phyloP scores from a whole-genome alignment of 805 yeast genomes.

The Wickerhamomyces queroliae region DNA sequence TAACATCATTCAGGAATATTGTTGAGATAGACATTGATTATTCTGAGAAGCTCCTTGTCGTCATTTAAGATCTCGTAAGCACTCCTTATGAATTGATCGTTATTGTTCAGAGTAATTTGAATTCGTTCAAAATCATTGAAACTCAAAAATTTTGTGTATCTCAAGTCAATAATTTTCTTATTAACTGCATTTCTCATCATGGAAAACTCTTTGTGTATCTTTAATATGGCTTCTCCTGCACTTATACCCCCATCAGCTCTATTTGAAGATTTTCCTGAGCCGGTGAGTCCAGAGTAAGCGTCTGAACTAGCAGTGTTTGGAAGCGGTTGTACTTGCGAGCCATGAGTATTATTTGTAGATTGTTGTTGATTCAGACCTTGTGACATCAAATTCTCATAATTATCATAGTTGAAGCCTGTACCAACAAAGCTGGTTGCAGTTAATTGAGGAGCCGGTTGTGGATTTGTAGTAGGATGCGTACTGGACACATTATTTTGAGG shows the following conservation, averaged over 20 bases:
- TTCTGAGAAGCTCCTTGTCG: constrained; percentile 14
- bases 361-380: constrained; percentile 5
- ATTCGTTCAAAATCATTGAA: constrained; percentile 14
- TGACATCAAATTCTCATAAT: not conserved
- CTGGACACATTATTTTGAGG: too few relatives aligned
- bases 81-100: constrained; percentile 13
- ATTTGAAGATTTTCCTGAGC: not conserved
- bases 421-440: not conserved
- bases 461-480: too few relatives aligned
- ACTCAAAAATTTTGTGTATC: constrained; percentile 11
- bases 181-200: constrained; percentile 15
- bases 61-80: constrained; percentile 17
- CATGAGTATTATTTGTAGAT: constrained; percentile 1
- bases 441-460: too few relatives aligned
- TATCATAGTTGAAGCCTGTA: not conserved
- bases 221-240: constrained; percentile 18
- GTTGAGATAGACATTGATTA: constrained; percentile 16
- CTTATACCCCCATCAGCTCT: not conserved
- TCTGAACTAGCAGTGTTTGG: not conserved
- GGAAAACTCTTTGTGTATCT: constrained; percentile 17
- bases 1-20: constrained; percentile 5
- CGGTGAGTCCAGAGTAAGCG: not conserved
- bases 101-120: constrained; percentile 13
- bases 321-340: not conserved
- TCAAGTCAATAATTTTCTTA: constrained; percentile 14